Base-by-base conservation (phyloP, 2,329 filamentous ascomycete genomes). In the Fusarium clavum region DNA sequence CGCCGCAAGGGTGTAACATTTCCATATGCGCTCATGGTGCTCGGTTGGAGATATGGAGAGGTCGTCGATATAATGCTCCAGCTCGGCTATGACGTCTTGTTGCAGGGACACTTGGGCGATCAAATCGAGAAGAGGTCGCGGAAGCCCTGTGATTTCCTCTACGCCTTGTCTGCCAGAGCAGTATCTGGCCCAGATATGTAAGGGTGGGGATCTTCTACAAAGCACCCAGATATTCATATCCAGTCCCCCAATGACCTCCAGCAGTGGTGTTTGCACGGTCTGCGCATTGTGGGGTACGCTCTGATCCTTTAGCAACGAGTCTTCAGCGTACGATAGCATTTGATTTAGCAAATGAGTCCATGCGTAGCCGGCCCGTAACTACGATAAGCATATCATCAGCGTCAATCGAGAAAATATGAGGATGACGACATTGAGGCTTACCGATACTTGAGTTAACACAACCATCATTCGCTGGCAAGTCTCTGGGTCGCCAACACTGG, bases 351-450 rank as follows among this genome's bases (percentile, higher is more conserved):
- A 18, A 38, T 38, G 16, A 10, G 32, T 38, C 16, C 32, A 38
- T 6, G 5, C 8, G 16, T 38, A 38, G 16, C 16, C 5, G 3
- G 9, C 16, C 9, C 5, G 9, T 38, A 11, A 11, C 32, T 38
- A 38, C 5, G 0, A 18, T 18, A 38, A 11, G 9, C 5, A 38
- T 38, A 38, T 1, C 16, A 38, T 38, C 0, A 38, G 16, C 5
- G 9, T 38, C 4, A 2, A 18, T 16, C 18, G 3, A 38, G 1
- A 2, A 38, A 18, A 18, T 5, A 9, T 5, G 16, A 27, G 3
- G 10, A 29, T 29, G 4, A 4, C 4, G 11, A 13, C 13, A 30
- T 13, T 30, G 11, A 12, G 29, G 6, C 11, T 30, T 7, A 30
- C 29, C 29, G 29, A 30, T 13, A 30, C 29, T 30, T 30, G 29